Evolutionary conservation across 176 grass and related monocot species (phyloP).

Genomic region (Musa acuminata): DNA sequence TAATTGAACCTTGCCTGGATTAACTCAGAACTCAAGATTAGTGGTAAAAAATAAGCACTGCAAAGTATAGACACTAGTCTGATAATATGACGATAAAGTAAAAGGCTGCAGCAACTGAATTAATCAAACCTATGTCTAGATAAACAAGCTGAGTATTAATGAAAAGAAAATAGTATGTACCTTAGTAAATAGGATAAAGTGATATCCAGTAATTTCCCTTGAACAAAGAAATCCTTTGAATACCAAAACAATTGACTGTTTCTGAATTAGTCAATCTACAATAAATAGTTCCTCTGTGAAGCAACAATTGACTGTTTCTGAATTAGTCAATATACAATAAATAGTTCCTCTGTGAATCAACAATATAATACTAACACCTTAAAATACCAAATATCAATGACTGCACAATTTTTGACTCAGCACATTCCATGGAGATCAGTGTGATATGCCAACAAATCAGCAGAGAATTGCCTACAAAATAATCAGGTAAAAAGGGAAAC

Average conservation of each 20-base stretch:
- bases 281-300: too few relatives aligned
- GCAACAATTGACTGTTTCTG: not conserved
- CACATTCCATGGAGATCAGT: constrained; percentile 20
- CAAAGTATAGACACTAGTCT: too few relatives aligned
- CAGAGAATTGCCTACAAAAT: not conserved
- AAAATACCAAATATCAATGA: constrained; percentile 23
- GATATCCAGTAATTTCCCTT: not conserved
- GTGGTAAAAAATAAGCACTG: too few relatives aligned
- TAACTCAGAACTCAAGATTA: too few relatives aligned
- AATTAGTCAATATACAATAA: not conserved
- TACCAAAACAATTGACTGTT: not conserved
- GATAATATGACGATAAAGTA: too few relatives aligned
- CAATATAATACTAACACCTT: not conserved
- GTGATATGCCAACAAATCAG: constrained; percentile 10
- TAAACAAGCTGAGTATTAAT: not conserved
- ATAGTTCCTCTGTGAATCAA: not conserved
- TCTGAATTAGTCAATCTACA: not conserved
- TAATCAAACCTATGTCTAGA: not conserved
- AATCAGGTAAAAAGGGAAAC: constrained; percentile 14
- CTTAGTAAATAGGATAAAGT: not conserved
- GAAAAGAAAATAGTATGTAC: not conserved
- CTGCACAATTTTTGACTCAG: constrained; percentile 35
- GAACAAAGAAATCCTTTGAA: not conserved
- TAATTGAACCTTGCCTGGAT: too few relatives aligned
- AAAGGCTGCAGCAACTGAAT: too few relatives aligned